Percentiles rank a stretch among this genome's conserved stretches.
Conservation (phyloP, 2,329 filamentous ascomycete species). For the Aureobasidium subglaciale region DNA sequence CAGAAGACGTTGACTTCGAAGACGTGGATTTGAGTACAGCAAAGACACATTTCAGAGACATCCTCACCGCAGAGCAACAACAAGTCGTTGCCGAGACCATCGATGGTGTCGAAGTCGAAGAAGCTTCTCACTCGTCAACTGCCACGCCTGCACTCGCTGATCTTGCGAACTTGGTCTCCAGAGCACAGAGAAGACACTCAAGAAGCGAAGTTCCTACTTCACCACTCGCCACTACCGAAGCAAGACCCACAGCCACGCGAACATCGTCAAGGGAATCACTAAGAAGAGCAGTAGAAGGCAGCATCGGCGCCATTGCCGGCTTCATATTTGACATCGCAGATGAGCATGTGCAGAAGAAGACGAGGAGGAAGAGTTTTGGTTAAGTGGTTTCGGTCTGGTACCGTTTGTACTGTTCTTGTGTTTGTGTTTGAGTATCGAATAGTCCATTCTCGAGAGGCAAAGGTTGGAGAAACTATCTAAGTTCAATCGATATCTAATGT, state of each 20-base stretch:
- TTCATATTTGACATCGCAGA: background rate
- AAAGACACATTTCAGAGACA: conserved; percentile 24
- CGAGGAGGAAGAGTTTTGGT: background rate
- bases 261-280: background rate
- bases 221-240: background rate
- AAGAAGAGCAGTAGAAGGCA: background rate
- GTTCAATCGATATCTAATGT: too few species aligned
- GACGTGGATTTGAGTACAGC: conserved; percentile 2
- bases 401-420: too few species aligned
- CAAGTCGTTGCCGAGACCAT: background rate
- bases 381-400: too few species aligned
- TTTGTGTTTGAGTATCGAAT: too few species aligned
- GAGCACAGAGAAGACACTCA: conserved; percentile 2
- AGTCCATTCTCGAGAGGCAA: too few species aligned
- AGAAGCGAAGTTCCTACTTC: background rate
- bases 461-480: too few species aligned
- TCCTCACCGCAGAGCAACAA: conserved; percentile 19
- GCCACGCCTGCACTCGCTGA: background rate
- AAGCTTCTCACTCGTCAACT: background rate
- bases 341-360: background rate
- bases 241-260: background rate
- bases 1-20: background rate
- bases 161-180: background rate
- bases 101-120: background rate
- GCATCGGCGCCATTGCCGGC: background rate